These are phyloP conservation scores for Mycena vitilis DNA, from an alignment of 768 basidiomycete genomes.

Conservation along the genomic window DNA sequence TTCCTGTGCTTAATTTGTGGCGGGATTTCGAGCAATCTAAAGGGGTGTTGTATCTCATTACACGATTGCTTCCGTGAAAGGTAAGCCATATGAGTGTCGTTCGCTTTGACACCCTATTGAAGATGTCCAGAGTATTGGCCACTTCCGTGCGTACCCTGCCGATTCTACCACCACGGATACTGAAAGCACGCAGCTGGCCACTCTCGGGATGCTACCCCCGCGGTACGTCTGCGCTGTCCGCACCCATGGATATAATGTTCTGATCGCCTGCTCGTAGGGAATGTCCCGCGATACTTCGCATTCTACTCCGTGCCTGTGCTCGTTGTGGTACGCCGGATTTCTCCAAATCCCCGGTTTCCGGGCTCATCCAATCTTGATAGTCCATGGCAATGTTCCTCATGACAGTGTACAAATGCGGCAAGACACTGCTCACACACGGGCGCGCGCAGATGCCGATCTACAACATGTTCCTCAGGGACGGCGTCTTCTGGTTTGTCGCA, in stretches of 20 bases:
- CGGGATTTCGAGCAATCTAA: not conserved
- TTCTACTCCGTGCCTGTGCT: slow-evolving; percentile 34
- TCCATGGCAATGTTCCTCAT: slow-evolving; percentile 28
- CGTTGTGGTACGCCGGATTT: slow-evolving; percentile 19
- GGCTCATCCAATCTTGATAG: not conserved
- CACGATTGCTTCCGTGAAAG: slow-evolving; percentile 25
- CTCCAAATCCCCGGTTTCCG: too few relatives aligned
- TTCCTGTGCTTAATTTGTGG: not conserved
- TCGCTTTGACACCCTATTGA: not conserved
- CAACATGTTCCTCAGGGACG: slow-evolving; percentile 31
- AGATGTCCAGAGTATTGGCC: slow-evolving; percentile 25
- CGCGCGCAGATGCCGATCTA: slow-evolving; percentile 30
- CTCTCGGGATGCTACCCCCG: slow-evolving; percentile 27
- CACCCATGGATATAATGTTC: not conserved
- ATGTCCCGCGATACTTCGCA: slow-evolving; percentile 33
- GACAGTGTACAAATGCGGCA: slow-evolving; percentile 34
- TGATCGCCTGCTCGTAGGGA: not conserved
- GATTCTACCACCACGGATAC: not conserved
- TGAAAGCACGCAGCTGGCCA: slow-evolving; percentile 10
- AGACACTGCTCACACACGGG: slow-evolving; percentile 27
- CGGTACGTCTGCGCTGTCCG: not conserved
- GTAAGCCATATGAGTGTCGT: not conserved
- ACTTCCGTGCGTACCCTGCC: not conserved
- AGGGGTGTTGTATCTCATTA: slow-evolving; percentile 32
- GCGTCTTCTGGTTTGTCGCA: slow-evolving; percentile 33